phyloP scores from a whole-genome alignment of 2,329 filamentous ascomycete species.

The Cordyceps sp. region DNA sequence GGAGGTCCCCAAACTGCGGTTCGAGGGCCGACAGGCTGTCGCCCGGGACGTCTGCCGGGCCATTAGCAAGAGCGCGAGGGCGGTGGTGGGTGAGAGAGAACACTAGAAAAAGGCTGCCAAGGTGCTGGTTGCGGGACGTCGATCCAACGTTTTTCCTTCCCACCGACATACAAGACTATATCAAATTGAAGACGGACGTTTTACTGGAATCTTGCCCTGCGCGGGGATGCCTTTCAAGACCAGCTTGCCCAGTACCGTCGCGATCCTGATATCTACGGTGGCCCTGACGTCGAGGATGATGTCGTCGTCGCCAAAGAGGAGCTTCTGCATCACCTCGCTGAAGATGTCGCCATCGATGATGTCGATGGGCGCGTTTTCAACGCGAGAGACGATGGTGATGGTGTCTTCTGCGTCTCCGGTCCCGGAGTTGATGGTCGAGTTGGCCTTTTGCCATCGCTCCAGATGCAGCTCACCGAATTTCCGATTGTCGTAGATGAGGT shows the following conservation, averaged over 20 bases:
- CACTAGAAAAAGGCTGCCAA: too few species aligned
- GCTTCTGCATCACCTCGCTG: slow-evolving; percentile 59
- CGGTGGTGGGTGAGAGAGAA: too few species aligned
- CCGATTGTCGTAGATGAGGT: slow-evolving; percentile 62
- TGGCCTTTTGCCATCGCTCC: slow-evolving; percentile 67
- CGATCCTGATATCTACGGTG: slow-evolving; percentile 65
- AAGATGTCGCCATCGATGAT: slow-evolving; percentile 72
- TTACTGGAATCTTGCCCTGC: slow-evolving; percentile 74
- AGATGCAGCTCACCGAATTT: slow-evolving; percentile 73
- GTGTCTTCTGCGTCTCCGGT: slow-evolving; percentile 35
- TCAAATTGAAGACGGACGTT: slow-evolving; percentile 56
- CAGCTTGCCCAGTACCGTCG: slow-evolving; percentile 67
- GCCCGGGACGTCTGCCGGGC: slow-evolving; percentile 36
- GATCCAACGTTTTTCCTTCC: slow-evolving; percentile 1
- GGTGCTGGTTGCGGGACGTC: too few species aligned
- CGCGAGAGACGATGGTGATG: slow-evolving; percentile 58
- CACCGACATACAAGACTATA: slow-evolving; percentile 12
- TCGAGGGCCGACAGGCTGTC: slow-evolving; percentile 29
- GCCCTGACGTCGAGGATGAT: slow-evolving; percentile 64
- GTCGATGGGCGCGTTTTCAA: slow-evolving; percentile 65
- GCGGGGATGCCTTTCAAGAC: slow-evolving; percentile 71
- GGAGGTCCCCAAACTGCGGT: slow-evolving; percentile 55
- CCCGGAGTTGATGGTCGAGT: slow-evolving; percentile 51
- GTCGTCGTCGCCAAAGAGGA: slow-evolving; percentile 57
- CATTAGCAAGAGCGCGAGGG: not conserved